phyloP scores from a whole-genome alignment of 2,329 filamentous ascomycete genomes.

The Claviceps quebecensis region DNA sequence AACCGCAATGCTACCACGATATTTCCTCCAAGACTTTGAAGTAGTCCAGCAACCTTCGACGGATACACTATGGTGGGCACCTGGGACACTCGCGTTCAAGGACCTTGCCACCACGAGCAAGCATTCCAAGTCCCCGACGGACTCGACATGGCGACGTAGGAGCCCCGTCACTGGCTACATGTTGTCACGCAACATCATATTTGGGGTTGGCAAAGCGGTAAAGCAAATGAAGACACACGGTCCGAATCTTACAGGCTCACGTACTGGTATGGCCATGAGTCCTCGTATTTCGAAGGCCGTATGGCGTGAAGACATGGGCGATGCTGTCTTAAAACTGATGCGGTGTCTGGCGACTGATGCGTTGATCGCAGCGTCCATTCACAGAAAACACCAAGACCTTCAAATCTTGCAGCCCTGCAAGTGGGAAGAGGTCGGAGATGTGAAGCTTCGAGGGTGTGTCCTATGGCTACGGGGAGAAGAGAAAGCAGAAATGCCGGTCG shows the following conservation, averaged over 20 bases:
- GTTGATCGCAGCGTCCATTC: constrained; percentile 19
- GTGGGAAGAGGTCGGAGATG: constrained; percentile 29
- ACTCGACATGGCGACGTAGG: not conserved
- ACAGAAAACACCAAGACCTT: constrained; percentile 6
- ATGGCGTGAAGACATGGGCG: constrained; percentile 40
- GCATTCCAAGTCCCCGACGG: not conserved
- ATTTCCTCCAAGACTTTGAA: constrained; percentile 50
- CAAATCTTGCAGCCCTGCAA: constrained; percentile 28
- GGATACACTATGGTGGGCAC: constrained; percentile 40
- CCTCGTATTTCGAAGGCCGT: constrained; percentile 7
- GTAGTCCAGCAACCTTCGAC: constrained; percentile 41
- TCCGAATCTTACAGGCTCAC: constrained; percentile 9
- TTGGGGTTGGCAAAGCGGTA: constrained; percentile 18
- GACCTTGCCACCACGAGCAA: constrained; percentile 8
- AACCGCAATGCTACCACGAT: constrained; percentile 34
- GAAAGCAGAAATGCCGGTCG: constrained; percentile 22
- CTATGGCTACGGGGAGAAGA: constrained; percentile 24
- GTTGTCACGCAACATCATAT: constrained; percentile 15
- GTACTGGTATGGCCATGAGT: constrained; percentile 15
- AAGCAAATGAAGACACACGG: constrained; percentile 7
- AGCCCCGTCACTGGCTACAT: constrained; percentile 15
- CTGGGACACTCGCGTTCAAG: constrained; percentile 25
- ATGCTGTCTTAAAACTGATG: constrained; percentile 35
- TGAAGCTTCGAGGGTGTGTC: constrained; percentile 29
- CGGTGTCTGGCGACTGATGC: constrained; percentile 31